Evolutionary conservation across 2,329 filamentous ascomycete species (phyloP), one percentile per base, ranked within the genome.

Genomic region (Arthrobotrys megalospora): DNA sequence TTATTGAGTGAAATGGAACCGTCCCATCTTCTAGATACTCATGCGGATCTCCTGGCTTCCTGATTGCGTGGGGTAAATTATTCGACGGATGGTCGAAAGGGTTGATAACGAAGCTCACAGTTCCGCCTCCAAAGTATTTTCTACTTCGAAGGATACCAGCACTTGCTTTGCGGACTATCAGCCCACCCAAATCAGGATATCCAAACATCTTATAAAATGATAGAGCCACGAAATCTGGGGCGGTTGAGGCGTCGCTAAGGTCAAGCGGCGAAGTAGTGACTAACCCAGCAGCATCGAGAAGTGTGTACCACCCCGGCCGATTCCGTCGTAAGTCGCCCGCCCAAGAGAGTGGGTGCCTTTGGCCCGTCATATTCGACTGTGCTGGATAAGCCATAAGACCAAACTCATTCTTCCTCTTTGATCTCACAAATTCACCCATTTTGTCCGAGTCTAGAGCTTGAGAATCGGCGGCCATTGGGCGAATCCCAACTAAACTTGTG

Each of bases 121-220:
- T 98, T 2, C 96, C 96, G 6, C 95, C 96, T 5, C 95, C 95
- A 84, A 99, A 99, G 82, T 96, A 99, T 79, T 86, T 90, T 76
- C 93, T 89, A 24, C 62, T 70, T 47, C 50, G 32, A 7, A 82
- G 64, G 4, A 82, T 79, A n/a, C 52, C 67, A 3, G 78, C 50
- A 0, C 80, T 81, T 19, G 48, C 55, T 48, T 87, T 86, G 48
- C 92, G 90, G 11, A 98, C 90, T 34, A 98, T 90, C 73, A 99
- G 85, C 0, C 91, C 94, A 1, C 95, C 95, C 1, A 98, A 86
- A 83, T 98, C 93, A 0, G 95, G 95, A 80, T 97, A 97, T 0
- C 96, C 95, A 83, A 98, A 98, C n/a, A 97, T 94, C 84, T 98
- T 99, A 86, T 97, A 96, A 80, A 98, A 90, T 84, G 94, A 97